Evolutionary conservation across 768 basidiomycete genomes (phyloP), one percentile per base, ranked within the genome.

Genomic region (Boletus rubropictus): DNA sequence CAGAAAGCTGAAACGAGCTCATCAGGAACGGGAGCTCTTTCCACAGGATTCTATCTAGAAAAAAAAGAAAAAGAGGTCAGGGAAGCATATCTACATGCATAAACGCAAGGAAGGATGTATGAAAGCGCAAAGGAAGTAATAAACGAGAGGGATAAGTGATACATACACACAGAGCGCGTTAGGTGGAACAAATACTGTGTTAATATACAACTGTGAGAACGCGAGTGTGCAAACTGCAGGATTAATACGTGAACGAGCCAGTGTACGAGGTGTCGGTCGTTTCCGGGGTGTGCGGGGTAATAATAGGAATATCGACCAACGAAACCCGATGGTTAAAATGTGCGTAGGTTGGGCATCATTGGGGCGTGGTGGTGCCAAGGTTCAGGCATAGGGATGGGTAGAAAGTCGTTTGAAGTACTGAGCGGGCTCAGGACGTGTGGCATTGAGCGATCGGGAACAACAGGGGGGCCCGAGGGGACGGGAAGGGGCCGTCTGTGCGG

Each of bases 331-430:
- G 9, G 17, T 51, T 35, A 63, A 17, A 63, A 54, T 25, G 44
- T 42, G 15, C 15, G 52, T 6, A 44, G 4, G 36, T 46, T 24
- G 22, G 47, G 37, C 4, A 48, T 11, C 33, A 34, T 44, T 1
- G 40, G 38, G 3, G 36, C 14, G 22, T 44, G 53, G 7, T 39
- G 20, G 8, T 28, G 31, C 63, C 64, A 64, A 1, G 62, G 57
- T 33, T 66, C 62, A 0, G 64, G 57, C 64, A 66, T 64, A 12
- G 46, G 7, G 2, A 58, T 3, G 3, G 36, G 42, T 2, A 43
- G 1, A 3, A 43, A 24, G 15, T 31, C 24, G 12, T 32, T n/a
- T 4, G 61, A 49, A 29, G 46, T 61, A 3, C 34, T 40, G 21
- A 38, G 44, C 2, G 58, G 48, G 17, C 53, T 56, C 17, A 49